These are phyloP conservation scores for Senna siamea DNA, from an alignment of 306 rosid species.

Conservation along the genomic window DNA sequence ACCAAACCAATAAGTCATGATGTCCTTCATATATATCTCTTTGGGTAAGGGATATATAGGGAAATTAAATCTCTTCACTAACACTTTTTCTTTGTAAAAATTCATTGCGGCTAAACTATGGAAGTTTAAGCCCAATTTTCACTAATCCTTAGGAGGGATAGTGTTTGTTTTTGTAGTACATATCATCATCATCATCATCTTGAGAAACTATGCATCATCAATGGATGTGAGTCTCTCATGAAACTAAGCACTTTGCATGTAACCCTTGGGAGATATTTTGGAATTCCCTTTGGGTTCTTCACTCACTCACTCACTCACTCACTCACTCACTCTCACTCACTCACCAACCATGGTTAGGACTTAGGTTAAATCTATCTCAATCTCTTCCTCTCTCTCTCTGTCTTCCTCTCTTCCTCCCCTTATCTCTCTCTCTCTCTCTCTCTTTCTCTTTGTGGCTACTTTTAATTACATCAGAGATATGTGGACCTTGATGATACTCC, in stretches of 20 bases:
- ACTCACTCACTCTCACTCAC: slow-evolving; percentile 39
- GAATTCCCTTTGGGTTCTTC: slow-evolving; percentile 82
- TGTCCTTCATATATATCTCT: slow-evolving; percentile 41
- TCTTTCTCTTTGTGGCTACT: slow-evolving; percentile 41
- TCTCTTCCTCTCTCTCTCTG: slow-evolving; percentile 40
- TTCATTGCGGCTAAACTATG: slow-evolving; percentile 73
- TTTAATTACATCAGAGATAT: slow-evolving; percentile 45
- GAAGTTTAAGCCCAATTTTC: slow-evolving; percentile 72
- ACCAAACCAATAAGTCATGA: slow-evolving; percentile 48
- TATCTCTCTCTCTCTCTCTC: slow-evolving; percentile 21
- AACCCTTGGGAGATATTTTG: slow-evolving; percentile 90
- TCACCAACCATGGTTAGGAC: slow-evolving; percentile 99
- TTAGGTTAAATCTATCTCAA: slow-evolving; percentile 52
- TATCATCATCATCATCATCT: slow-evolving; percentile 62
- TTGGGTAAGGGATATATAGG: slow-evolving; percentile 56
- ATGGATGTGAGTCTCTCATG: slow-evolving; percentile 76
- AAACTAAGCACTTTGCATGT: slow-evolving; percentile 81
- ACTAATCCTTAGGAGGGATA: slow-evolving; percentile 61
- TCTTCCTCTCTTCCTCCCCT: slow-evolving; percentile 4
- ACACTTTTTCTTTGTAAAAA: slow-evolving; percentile 51
- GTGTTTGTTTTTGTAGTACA: slow-evolving; percentile 50
- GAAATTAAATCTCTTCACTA: slow-evolving; percentile 33
- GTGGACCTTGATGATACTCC: slow-evolving; percentile 62
- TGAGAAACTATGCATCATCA: slow-evolving; percentile 59
- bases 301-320: slow-evolving; percentile 59